Conservation (phyloP, 1,139 yeast species). For the Yarrowia galli region DNA sequence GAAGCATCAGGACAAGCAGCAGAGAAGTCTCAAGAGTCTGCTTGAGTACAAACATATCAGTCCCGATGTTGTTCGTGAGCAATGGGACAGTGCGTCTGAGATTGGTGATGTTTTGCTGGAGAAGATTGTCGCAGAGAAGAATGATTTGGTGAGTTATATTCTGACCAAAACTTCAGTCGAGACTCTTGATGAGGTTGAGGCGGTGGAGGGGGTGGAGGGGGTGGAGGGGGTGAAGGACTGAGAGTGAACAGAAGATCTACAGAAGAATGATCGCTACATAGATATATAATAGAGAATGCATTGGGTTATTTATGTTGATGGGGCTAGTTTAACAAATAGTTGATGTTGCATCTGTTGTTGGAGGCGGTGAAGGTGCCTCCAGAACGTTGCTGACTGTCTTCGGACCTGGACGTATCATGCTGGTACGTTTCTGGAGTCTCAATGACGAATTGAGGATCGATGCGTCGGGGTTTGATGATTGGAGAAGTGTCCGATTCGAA, state of each 20-base stretch:
- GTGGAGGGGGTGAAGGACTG: background rate
- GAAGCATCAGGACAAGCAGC: constrained; percentile 3
- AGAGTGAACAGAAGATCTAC: no score
- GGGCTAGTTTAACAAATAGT: background rate
- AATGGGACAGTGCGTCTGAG: constrained; percentile 10
- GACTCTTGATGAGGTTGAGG: background rate
- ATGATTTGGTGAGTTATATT: constrained; percentile 13
- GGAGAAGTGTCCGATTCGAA: background rate
- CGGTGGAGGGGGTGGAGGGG: background rate
- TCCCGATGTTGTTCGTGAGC: constrained; percentile 9
- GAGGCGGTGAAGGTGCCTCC: no score
- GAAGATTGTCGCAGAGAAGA: constrained; percentile 17
- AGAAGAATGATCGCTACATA: no score
- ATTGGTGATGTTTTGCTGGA: constrained; percentile 19
- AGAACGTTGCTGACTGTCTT: no score
- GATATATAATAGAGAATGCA: background rate
- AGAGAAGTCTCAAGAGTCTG: constrained; percentile 12
- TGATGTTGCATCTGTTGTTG: background rate
- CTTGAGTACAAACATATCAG: constrained; percentile 16
- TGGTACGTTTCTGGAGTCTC: background rate
- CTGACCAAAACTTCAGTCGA: constrained; percentile 9
- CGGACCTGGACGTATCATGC: no score
- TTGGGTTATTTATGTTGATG: background rate
- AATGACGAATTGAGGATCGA: no score
- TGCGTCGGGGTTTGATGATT: background rate